Conservation (phyloP, 768 basidiomycete genomes). For the Hebeloma cylindrosporum region DNA sequence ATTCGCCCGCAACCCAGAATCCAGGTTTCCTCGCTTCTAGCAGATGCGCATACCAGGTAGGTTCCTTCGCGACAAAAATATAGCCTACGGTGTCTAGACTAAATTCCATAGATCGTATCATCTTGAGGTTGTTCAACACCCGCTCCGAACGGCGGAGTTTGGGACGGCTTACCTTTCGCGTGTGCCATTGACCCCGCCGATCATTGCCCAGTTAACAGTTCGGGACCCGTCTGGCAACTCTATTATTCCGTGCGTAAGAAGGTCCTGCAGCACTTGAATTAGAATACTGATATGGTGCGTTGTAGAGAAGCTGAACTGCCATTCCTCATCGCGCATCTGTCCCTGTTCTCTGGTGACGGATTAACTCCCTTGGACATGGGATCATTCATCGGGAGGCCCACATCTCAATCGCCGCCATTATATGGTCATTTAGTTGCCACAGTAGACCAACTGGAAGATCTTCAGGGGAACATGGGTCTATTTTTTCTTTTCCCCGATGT, state of each 20-base stretch:
- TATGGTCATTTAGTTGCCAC: slow-evolving; percentile 88
- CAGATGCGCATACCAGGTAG: slow-evolving; percentile 55
- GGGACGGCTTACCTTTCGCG: slow-evolving; percentile 72
- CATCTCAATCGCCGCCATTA: slow-evolving; percentile 59
- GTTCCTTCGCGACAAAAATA: slow-evolving; percentile 12
- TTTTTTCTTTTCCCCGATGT: slow-evolving; percentile 93
- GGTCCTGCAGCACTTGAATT: no score
- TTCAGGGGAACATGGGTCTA: slow-evolving; percentile 76
- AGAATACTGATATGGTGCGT: no score
- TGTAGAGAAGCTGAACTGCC: slow-evolving; percentile 85
- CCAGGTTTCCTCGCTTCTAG: slow-evolving; percentile 57
- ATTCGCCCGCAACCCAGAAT: slow-evolving; percentile 49
- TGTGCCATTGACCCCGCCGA: slow-evolving; percentile 80
- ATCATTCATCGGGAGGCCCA: slow-evolving; percentile 49
- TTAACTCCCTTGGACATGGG: slow-evolving; percentile 60
- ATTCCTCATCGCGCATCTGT: slow-evolving; percentile 83
- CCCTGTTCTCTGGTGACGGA: slow-evolving; percentile 73
- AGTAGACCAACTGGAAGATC: slow-evolving; percentile 75
- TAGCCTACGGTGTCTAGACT: slow-evolving; percentile 1
- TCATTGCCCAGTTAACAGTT: slow-evolving; percentile 77
- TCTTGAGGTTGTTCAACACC: slow-evolving; percentile 85
- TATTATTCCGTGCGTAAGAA: slow-evolving; percentile 80
- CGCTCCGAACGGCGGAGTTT: slow-evolving; percentile 80
- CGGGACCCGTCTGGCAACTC: slow-evolving; percentile 69
- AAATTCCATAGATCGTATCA: slow-evolving; percentile 57